phyloP scores from a whole-genome alignment of 306 rosid species.

The Neltuma alba region DNA sequence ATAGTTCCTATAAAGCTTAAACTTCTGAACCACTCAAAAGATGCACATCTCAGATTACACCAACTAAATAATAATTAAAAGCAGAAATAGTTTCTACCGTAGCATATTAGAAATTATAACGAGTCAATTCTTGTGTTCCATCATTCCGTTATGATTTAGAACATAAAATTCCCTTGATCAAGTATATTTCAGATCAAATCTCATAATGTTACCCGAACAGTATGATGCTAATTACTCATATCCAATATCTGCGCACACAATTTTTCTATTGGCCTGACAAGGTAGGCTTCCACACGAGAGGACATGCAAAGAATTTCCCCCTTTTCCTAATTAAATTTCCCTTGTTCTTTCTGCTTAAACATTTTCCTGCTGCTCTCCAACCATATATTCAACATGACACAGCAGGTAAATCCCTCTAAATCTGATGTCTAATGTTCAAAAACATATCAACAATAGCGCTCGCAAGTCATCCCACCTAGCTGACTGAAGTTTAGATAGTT shows the following conservation, averaged over 20 bases:
- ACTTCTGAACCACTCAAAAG: neutral
- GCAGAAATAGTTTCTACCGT: neutral
- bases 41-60: constrained; percentile 18
- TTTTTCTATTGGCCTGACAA: neutral
- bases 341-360: neutral
- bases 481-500: neutral
- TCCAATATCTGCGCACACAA: neutral
- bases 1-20: constrained; percentile 1
- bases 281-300: neutral
- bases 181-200: neutral
- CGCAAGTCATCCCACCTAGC: neutral
- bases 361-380: neutral
- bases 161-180: neutral
- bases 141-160: neutral
- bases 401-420: neutral
- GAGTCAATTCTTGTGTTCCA: neutral
- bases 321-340: neutral
- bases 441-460: neutral
- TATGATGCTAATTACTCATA: neutral
- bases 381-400: neutral
- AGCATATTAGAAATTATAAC: neutral
- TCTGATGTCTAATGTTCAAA: neutral
- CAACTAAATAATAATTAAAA: constrained; percentile 6
- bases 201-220: neutral
- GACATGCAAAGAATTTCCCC: neutral